Conservation (phyloP, 345 rosid species). For the Sonneratia alba region DNA sequence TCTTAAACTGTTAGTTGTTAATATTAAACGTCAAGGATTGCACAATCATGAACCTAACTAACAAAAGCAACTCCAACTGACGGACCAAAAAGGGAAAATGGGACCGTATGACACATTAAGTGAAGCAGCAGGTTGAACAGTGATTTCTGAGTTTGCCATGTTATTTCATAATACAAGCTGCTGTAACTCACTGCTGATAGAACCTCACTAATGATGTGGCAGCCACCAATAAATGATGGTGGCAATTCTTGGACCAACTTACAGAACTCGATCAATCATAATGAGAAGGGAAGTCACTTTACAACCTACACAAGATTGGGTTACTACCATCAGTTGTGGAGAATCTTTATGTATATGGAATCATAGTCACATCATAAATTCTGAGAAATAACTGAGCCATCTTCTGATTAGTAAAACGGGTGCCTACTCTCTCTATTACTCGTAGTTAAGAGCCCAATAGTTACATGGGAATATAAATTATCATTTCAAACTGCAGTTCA, state of each 20-base stretch:
- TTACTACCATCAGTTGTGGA: neutral
- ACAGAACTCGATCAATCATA: neutral
- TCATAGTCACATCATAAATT: neutral
- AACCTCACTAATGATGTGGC: neutral
- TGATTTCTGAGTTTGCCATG: neutral
- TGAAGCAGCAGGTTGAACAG: neutral
- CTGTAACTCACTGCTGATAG: neutral
- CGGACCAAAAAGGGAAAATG: neutral
- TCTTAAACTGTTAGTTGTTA: neutral
- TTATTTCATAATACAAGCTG: too few relatives aligned
- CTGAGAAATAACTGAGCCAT: neutral
- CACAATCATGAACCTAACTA: neutral
- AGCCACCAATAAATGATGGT: neutral
- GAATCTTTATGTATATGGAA: neutral
- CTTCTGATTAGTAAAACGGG: neutral
- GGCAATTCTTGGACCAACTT: neutral
- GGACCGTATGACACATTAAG: neutral
- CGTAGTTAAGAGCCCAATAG: neutral
- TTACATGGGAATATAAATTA: neutral
- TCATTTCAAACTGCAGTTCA: neutral
- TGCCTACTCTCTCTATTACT: neutral
- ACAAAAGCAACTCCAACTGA: neutral
- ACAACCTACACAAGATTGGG: neutral
- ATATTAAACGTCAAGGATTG: neutral
- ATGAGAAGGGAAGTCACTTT: neutral